A percentile compares a stretch with the other conserved stretches of the same genome.
Conservation (phyloP, 2,329 filamentous ascomycete species). For the Dendrostoma leiphaemia region DNA sequence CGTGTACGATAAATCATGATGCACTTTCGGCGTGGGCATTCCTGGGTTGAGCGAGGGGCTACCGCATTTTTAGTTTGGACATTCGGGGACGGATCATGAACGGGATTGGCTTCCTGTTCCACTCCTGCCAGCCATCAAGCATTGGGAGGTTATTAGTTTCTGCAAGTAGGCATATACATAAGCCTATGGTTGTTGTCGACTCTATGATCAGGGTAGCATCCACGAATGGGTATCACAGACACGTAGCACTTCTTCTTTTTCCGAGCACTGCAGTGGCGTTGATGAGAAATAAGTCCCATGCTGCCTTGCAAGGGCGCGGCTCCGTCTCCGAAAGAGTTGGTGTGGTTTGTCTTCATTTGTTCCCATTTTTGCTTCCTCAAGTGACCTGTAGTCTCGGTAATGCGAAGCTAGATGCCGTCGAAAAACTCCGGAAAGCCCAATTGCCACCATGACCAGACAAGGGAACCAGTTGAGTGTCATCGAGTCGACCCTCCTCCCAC, state of each 20-base stretch:
- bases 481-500: constrained; percentile 19
- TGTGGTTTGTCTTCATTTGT: constrained; percentile 16
- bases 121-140: constrained; percentile 7
- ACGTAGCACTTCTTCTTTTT: background rate
- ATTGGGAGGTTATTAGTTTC: constrained; percentile 6
- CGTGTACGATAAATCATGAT: constrained; percentile 7
- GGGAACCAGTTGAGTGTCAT: constrained; percentile 24
- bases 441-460: constrained; percentile 40
- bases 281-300: background rate
- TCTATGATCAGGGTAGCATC: background rate
- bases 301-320: background rate
- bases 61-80: constrained; percentile 14
- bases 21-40: constrained; percentile 5
- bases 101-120: background rate
- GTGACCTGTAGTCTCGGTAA: constrained; percentile 37
- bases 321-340: background rate
- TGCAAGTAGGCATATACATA: constrained; percentile 5
- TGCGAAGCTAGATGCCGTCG: constrained; percentile 43
- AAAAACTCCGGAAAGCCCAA: constrained; percentile 41
- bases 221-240: background rate
- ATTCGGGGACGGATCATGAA: constrained; percentile 5
- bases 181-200: background rate
- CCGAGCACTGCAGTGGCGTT: background rate
- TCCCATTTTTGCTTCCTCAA: constrained; percentile 18
- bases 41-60: constrained; percentile 8